Evolutionary conservation across 257 asterid species (phyloP), one percentile per base, ranked within the genome.

Genomic region (Solanum etuberosum): DNA sequence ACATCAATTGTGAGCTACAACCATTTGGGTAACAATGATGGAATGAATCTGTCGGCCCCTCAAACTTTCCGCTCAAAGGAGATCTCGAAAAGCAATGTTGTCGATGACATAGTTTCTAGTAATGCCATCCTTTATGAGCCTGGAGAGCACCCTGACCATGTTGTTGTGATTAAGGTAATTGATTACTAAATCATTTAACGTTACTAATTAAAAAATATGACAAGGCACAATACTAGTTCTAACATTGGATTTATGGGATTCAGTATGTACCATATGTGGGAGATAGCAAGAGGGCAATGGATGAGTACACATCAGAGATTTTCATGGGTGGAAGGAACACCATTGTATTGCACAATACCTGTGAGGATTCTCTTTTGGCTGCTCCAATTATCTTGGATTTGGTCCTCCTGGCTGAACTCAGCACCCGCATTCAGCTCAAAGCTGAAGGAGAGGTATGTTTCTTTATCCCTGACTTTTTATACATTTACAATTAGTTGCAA

Each of bases 221-320:
- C 54, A 2, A 40, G 7, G 15, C 46, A 25, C 63, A 35, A 31
- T n/a, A 48, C 40, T 84, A 85, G 46, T 15, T 63, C 29, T 81
- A 67, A 38, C 72, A 12, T 71, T n/a, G 67, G 65, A 42, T 12
- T 43, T 86, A 6, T 57, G 83, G 74, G 72, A 57, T 20, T 29
- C 43, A 96, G 99, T 96, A 97, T 83, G 99, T 97, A 86, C 99
- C 99, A 9, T 96, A 97, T 9, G 99, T 97, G 72, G 99, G 98
- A 80, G 99, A 97, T 83, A 97, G 99, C 94, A 97, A 97, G 91
- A 93, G 99, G 87, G 99, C 99, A 3, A 97, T 97, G 99, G 99
- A 97, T 37, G 99, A 96, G 90, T 97, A 97, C 97, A 97, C 96
- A 3, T 97, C 99, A 11, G 99, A 97, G 94, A 97, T 97, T 81